Evolutionary conservation across 129 eudicot genomes (phyloP), one percentile per base, ranked within the genome.

Genomic region (Apium graveolens): DNA sequence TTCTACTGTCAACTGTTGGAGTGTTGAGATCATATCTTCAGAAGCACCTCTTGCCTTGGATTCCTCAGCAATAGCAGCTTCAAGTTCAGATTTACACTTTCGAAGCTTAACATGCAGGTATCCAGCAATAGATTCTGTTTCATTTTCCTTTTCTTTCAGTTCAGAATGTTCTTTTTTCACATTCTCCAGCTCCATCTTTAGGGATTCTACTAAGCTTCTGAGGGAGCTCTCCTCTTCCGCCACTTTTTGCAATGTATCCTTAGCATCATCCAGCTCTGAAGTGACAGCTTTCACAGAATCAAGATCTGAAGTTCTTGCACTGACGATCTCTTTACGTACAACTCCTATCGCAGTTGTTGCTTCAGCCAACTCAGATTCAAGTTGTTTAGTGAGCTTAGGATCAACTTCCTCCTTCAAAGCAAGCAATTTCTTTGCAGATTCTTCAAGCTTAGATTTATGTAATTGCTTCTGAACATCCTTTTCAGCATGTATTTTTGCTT

Each of bases 81-180:
- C 97, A 66, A 92, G 93, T 85, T 90, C 97, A 18, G 89, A 78
- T 63, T 96, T 89, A 57, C 89, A 86, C 88, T 92, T 96, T 44
- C 86, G 86, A 43, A 96, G 86, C 86, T 90, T 85, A 60, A 79
- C 91, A 70, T 96, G 91, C 66, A 96, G 85, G 79, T 85, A 81
- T 57, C 89, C 97, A 4, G 91, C 99, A 26, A 76, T 17, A 5
- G 91, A 82, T 84, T 92, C 97, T 0, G 93, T 90, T 78, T 85
- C 93, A 2, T 87, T 85, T 77, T 96, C 99, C 80, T 87, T 92
- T 77, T 86, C 87, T 76, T 86, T 92, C 82, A 92, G 78, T 48
- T 87, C 93, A 45, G 82, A 77, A 66, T 96, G 99, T 77, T 90
- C 91, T 53, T 86, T 90, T 76, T 85, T 90, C 70, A 87, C 83